Percentiles rank a stretch among this genome's conserved stretches.
Conservation (phyloP, 192 early-diverging fungal genomes). For the Coemansia sp. region DNA sequence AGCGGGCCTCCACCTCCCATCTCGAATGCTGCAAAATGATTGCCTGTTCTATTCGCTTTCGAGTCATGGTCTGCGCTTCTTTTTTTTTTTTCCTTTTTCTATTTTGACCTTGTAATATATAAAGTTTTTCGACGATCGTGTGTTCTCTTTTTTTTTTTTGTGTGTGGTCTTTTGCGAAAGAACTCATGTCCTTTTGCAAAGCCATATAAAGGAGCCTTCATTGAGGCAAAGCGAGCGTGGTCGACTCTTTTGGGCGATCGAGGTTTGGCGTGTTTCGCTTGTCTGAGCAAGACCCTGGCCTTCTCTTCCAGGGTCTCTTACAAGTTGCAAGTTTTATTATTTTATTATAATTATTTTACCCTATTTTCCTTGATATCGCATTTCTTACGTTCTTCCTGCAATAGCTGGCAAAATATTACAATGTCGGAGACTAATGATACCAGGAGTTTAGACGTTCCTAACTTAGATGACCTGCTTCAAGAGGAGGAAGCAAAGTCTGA, state of each 20-base stretch:
- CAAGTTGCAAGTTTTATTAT: neutral
- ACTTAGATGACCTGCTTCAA: neutral
- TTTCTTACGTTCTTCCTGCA: neutral
- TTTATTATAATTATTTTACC: neutral
- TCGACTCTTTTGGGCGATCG: neutral
- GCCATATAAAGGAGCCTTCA: neutral
- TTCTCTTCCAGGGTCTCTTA: too few species aligned
- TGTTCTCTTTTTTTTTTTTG: neutral
- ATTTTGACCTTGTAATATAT: conserved; percentile 1
- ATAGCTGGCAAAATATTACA: neutral
- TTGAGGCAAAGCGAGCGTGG: neutral
- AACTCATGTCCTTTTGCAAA: neutral
- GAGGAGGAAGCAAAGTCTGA: neutral
- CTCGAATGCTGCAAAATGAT: conserved; percentile 28
- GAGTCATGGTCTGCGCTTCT: neutral
- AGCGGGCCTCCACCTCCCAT: conserved; percentile 16
- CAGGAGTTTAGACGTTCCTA: neutral
- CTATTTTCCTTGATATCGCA: too few species aligned
- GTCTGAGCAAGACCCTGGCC: neutral
- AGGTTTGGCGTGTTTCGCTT: neutral
- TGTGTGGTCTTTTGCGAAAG: neutral
- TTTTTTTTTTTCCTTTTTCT: neutral
- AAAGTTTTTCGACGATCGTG: neutral
- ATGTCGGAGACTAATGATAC: neutral
- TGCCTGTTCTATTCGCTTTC: neutral